Evolutionary conservation across 169 alveolate species (phyloP).

Genomic region (Theileria orientalis): DNA sequence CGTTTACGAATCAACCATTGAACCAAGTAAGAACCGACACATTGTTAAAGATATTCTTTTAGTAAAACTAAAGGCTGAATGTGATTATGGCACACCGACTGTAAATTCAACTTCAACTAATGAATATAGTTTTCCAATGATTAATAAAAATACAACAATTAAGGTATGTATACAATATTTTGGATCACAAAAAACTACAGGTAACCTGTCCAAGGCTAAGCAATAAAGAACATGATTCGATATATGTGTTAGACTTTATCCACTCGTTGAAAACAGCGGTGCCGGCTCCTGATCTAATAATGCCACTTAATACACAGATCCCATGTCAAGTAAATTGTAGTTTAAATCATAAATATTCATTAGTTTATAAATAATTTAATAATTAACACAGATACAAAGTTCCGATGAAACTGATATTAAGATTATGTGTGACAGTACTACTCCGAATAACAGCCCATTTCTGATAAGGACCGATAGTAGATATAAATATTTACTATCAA

Average conservation of each 20-base stretch:
- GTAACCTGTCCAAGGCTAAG: neutral
- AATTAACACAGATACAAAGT: neutral
- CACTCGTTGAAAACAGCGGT: conserved; percentile 12
- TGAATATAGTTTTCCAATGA: conserved; percentile 10
- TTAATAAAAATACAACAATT: neutral
- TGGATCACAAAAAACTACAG: neutral
- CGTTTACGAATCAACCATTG: conserved; percentile 4
- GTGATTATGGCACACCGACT: conserved; percentile 31
- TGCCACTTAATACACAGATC: conserved; percentile 4
- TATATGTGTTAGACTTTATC: neutral
- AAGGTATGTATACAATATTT: neutral
- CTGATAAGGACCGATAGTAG: conserved; percentile 31
- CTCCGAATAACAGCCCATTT: conserved; percentile 8
- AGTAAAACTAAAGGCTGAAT: conserved; percentile 34
- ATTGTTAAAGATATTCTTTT: neutral
- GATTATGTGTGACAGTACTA: neutral
- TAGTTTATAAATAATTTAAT: neutral
- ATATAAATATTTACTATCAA: conserved; percentile 21
- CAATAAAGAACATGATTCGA: neutral
- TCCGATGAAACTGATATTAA: neutral
- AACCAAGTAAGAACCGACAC: neutral
- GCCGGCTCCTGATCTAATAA: conserved; percentile 6
- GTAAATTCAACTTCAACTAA: neutral
- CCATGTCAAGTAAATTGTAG: conserved; percentile 1
- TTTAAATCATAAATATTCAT: too few species aligned